Percentiles rank a stretch among this genome's conserved stretches.
These are phyloP conservation scores for Quercus ilex DNA, from an alignment of 306 rosid genomes.

Conservation along the genomic window DNA sequence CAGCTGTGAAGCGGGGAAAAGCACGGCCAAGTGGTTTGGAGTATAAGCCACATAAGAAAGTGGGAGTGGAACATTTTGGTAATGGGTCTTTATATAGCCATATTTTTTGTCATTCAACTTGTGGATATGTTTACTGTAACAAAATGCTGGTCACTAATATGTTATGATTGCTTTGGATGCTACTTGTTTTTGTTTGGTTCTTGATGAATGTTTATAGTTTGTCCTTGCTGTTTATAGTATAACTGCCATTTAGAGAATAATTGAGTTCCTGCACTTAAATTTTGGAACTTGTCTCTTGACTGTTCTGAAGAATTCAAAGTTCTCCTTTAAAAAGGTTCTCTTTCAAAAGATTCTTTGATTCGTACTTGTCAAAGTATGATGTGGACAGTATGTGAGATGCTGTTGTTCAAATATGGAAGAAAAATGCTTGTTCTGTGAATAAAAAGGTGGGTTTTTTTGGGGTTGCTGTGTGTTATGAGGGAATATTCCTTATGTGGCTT, in stretches of 20 bases:
- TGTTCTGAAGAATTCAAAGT: not conserved
- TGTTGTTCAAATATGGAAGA: constrained; percentile 16
- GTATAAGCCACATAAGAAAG: constrained; percentile 54
- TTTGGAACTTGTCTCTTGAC: not conserved
- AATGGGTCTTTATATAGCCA: constrained; percentile 18
- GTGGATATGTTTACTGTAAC: not conserved
- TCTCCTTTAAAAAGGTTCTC: not conserved
- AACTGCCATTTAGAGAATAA: constrained; percentile 11
- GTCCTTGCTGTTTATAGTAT: constrained; percentile 16
- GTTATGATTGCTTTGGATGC: constrained; percentile 4
- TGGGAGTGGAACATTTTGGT: constrained; percentile 57
- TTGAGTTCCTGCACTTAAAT: constrained; percentile 5
- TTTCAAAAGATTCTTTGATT: not conserved
- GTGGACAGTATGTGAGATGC: constrained; percentile 23
- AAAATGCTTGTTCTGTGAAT: constrained; percentile 15
- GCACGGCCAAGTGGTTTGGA: constrained; percentile 43
- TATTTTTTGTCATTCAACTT: constrained; percentile 1
- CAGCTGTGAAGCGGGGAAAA: constrained; percentile 56
- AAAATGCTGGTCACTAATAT: constrained; percentile 7
- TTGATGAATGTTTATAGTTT: not conserved
- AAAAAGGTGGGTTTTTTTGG: constrained; percentile 20
- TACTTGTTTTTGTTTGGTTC: not conserved
- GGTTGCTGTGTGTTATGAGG: constrained; percentile 2
- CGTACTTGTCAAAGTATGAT: not conserved
- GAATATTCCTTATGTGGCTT: constrained; percentile 18